phyloP scores from a whole-genome alignment of 441 rosid genomes.

The Aquilaria agallochum region DNA sequence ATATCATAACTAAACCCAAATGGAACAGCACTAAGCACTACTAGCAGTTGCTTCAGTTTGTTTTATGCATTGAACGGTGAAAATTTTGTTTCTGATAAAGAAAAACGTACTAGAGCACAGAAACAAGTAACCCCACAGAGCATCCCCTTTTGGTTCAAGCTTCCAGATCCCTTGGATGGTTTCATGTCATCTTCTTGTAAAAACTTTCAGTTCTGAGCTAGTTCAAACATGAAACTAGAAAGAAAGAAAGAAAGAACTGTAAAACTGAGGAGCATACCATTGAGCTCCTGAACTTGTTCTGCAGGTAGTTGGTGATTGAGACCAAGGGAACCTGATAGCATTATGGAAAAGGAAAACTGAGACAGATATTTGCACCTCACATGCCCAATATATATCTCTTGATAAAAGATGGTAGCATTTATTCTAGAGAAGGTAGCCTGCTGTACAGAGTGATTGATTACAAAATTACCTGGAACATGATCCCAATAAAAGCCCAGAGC shows the following conservation, averaged over 20 bases:
- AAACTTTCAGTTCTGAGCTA: no score
- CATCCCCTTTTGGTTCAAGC: no score
- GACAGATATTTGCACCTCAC: neutral
- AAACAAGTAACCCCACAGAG: no score
- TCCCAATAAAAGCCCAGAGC: slow-evolving; percentile 72
- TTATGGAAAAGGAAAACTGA: neutral
- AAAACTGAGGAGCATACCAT: slow-evolving; percentile 10
- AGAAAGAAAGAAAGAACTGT: neutral
- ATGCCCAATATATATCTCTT: neutral
- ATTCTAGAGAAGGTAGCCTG: neutral
- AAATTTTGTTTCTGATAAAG: no score
- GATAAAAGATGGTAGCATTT: neutral
- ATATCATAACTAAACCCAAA: no score
- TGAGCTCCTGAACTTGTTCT: slow-evolving; percentile 15
- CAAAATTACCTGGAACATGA: slow-evolving; percentile 65
- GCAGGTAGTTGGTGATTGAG: slow-evolving; percentile 15
- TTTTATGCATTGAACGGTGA: no score
- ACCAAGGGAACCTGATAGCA: slow-evolving; percentile 17
- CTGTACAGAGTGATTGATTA: neutral
- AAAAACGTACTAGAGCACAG: no score
- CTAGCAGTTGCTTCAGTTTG: no score
- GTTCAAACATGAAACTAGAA: neutral
- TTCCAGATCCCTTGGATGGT: no score
- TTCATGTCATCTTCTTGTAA: no score
- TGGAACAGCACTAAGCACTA: no score